phyloP scores from a whole-genome alignment of 306 rosid genomes.

The Ammopiptanthus mongolicus region DNA sequence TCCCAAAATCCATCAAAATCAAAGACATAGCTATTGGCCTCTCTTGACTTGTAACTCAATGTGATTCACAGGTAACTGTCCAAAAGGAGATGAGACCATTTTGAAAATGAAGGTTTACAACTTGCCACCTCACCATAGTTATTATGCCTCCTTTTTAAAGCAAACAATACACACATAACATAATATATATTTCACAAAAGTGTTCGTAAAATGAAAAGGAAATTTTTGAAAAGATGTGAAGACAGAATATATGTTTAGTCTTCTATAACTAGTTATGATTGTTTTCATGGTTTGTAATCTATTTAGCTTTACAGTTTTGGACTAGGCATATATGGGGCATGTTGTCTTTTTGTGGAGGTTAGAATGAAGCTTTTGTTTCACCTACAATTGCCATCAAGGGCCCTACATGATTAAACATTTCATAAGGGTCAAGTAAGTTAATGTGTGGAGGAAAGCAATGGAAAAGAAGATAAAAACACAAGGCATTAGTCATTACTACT shows the following conservation, averaged over 20 bases:
- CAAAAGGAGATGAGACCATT: neutral
- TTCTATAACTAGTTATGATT: constrained; percentile 38
- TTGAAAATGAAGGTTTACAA: constrained; percentile 23
- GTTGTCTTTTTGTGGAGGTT: constrained; percentile 21
- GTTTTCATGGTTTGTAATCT: constrained; percentile 31
- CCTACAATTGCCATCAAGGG: constrained; percentile 33
- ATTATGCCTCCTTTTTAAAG: constrained; percentile 4
- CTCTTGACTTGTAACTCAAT: constrained; percentile 21
- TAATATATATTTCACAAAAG: neutral
- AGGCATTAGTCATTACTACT: constrained; percentile 1
- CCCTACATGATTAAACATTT: constrained; percentile 29
- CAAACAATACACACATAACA: neutral
- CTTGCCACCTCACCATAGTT: constrained; percentile 21
- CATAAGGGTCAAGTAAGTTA: constrained; percentile 36
- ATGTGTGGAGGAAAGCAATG: constrained; percentile 41
- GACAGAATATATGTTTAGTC: constrained; percentile 31
- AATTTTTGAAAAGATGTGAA: neutral
- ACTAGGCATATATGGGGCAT: constrained; percentile 18
- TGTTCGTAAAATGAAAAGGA: neutral
- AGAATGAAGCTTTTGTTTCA: constrained; percentile 15
- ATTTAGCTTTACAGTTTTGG: constrained; percentile 25
- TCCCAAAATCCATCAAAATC: constrained; percentile 7
- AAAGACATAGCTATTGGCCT: constrained; percentile 6
- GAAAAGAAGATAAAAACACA: constrained; percentile 39
- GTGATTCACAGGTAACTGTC: constrained; percentile 12